phyloP scores from a whole-genome alignment of 805 yeast species.

The Hanseniaspora hatyaiensis region DNA sequence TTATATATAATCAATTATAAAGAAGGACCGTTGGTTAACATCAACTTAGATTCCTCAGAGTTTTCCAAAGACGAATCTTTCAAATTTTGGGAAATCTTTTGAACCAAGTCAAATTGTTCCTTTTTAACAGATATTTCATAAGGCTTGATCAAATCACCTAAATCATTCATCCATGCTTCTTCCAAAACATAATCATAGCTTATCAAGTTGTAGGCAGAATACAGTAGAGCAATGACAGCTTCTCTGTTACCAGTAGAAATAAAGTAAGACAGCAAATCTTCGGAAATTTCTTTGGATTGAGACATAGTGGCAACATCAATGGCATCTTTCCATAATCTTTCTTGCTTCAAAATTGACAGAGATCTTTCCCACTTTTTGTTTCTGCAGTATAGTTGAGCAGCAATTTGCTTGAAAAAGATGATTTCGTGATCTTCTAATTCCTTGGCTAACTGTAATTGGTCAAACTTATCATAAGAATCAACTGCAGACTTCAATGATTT shows the following conservation, averaged over 20 bases:
- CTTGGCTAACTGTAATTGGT: slow-evolving; percentile 81
- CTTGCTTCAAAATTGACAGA: slow-evolving; percentile 75
- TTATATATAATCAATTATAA: not conserved
- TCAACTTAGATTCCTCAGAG: slow-evolving; percentile 55
- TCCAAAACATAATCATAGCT: slow-evolving; percentile 77
- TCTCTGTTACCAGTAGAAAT: slow-evolving; percentile 96
- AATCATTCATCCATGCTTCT: slow-evolving; percentile 77
- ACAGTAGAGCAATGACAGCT: slow-evolving; percentile 81
- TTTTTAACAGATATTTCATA: slow-evolving; percentile 73
- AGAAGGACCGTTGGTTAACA: slow-evolving; percentile 68
- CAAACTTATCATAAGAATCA: slow-evolving; percentile 83
- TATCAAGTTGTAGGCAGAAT: slow-evolving; percentile 69
- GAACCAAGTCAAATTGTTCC: slow-evolving; percentile 60
- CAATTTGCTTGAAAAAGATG: slow-evolving; percentile 89
- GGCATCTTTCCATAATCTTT: slow-evolving; percentile 89
- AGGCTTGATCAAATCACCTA: slow-evolving; percentile 80
- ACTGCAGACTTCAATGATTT: slow-evolving; percentile 77
- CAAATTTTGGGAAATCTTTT: slow-evolving; percentile 57
- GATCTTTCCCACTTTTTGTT: slow-evolving; percentile 90
- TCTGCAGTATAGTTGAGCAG: slow-evolving; percentile 86
- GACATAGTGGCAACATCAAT: slow-evolving; percentile 84
- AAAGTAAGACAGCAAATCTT: slow-evolving; percentile 78
- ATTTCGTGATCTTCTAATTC: slow-evolving; percentile 85
- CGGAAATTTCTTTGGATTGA: slow-evolving; percentile 66
- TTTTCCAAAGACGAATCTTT: slow-evolving; percentile 52